phyloP scores from a whole-genome alignment of 2,329 filamentous ascomycete species.

The Microsporum ferrugineum region DNA sequence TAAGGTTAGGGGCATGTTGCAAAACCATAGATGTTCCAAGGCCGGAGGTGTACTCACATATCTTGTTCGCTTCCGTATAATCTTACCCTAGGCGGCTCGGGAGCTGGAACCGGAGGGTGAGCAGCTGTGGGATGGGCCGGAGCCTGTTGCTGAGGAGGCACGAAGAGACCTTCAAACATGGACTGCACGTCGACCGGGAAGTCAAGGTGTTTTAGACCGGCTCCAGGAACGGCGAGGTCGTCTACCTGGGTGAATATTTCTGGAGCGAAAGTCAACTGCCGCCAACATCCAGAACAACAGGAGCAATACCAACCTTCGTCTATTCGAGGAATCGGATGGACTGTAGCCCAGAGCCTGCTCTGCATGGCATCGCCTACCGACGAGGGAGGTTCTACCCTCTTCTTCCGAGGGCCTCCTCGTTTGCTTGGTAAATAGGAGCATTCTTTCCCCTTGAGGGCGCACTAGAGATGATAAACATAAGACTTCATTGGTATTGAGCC shows the following conservation, averaged over 20 bases:
- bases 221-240: conserved; percentile 30
- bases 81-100: conserved; percentile 25
- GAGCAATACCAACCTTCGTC: conserved; percentile 13
- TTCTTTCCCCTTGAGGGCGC: conserved; percentile 29
- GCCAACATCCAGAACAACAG: background rate
- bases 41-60: conserved; percentile 24
- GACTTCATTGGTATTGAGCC: background rate
- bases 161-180: conserved; percentile 30
- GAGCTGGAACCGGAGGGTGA: conserved; percentile 16
- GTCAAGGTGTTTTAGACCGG: conserved; percentile 31
- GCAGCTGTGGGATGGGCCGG: conserved; percentile 23
- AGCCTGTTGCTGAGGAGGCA: conserved; percentile 16
- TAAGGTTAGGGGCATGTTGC: background rate
- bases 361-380: conserved; percentile 3
- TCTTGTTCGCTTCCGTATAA: conserved; percentile 32
- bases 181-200: conserved; percentile 27
- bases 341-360: conserved; percentile 6
- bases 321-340: conserved; percentile 11
- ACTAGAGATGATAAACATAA: conserved; percentile 19
- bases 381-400: conserved; percentile 19
- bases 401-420: conserved; percentile 34
- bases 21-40: background rate
- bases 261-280: conserved; percentile 6
- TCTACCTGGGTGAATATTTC: conserved; percentile 33
- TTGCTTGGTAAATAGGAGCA: conserved; percentile 36